Base-by-base conservation (phyloP, 2,329 filamentous ascomycete species). In the Neonectria sp. region DNA sequence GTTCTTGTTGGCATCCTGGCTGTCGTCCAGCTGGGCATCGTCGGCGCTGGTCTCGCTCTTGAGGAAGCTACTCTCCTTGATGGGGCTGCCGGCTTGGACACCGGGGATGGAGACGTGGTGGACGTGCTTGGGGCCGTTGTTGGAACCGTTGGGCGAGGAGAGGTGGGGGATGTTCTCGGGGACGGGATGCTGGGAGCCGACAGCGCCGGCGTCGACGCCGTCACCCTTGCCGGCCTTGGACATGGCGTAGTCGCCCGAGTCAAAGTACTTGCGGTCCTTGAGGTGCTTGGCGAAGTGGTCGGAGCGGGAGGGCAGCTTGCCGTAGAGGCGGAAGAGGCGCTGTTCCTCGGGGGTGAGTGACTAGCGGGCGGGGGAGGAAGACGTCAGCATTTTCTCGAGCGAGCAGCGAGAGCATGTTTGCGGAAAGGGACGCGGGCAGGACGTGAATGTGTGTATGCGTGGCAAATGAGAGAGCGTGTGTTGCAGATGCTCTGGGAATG, bases 261-360 rank as follows among this genome's bases (percentile, higher is more conserved):
- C 95, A 83, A 98, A 98, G 86, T 97, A 98, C 86, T 97, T 99
- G 86, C 96, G 95, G 82, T 98, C 96, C 89, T 98, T 98, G 80
- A 98, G 90, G 81, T 98, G 97, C 87, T 98, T 98, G 87, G 97
- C 95, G 76, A 98, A 92, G 78, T 98, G 90, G 82, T 98, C 95
- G 82, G 95, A 97, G 82, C 96, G 96, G 83, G 93, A 97, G 72
- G 96, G 96, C 68, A 98, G 92, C 85, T 98, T 98, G 84, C 96
- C 96, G 83, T 99, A 99, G 72, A 98, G 92, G 73, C 95, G 93
- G 88, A 98, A 96, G 79, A 98, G 92, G 71, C 94, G 93, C 84
- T 98, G 95, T 88, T 99, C 96, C 78, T 99, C 96, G 69, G 95
- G 92, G 61, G 93, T 93, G 83, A 99, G 89, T 74, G 94, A 93